Base-by-base conservation (phyloP, 345 rosid genomes). In the Hirschfeldia incana region DNA sequence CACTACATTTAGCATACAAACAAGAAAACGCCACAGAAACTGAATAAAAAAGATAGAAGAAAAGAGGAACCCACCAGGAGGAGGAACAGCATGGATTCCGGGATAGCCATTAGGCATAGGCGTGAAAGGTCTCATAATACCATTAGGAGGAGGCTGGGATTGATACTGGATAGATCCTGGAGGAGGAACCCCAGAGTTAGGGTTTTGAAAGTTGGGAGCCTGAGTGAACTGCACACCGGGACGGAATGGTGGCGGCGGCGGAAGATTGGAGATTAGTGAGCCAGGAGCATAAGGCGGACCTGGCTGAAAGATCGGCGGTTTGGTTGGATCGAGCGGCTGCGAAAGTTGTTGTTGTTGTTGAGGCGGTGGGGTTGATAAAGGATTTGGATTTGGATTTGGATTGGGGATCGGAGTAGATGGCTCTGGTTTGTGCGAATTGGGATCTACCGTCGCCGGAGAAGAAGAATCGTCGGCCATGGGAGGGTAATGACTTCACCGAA, bases 11-110 rank as follows among this genome's bases (percentile, higher is more conserved):
- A 21, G 21, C 21, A 70, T 70, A 37, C 72, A 69, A 62, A 80
- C 26, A 39, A 49, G 16, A 13, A 42, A 63, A 68, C 7, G 32
- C 78, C 67, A 73, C 4, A 42, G 15, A 9, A 39, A 7, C 7
- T 6, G 7, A 7, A 39, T 8, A 8, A 37, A 37, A 39, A 39
- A 9, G 3, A 39, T 3, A 42, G 9, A 15, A 53, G 27, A 76
- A 57, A 69, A 46, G 80, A 84, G 79, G 71, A 83, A 92, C 98
- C 98, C 97, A 94, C 98, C 98, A 32, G 91, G 92, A 58, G 88
- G 91, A 71, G 91, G 88, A 64, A 86, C 78, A 44, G 21, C 21
- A 21, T 21, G 21, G 21, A 21, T 21, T 21, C 83, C 85, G 0
- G 86, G 88, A 60, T 86, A 92, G 62, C 97, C 98, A 78, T 94